Conservation (phyloP, 306 rosid species). For the Calophaca sinica region DNA sequence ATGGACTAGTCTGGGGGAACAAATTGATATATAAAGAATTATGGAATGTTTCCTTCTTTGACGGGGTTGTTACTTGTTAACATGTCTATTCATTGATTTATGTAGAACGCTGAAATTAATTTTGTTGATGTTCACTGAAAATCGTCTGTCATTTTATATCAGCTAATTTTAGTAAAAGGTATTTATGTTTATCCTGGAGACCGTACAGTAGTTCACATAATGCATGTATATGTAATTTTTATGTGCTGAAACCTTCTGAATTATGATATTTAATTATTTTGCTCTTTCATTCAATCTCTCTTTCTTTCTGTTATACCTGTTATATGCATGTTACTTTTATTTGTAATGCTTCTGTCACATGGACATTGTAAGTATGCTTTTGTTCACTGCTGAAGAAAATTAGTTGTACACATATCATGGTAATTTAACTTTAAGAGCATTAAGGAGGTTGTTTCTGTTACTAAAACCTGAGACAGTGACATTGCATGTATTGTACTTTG, state of each 20-base stretch:
- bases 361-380: conserved; percentile 16
- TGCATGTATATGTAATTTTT: conserved; percentile 7
- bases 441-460: conserved; percentile 21
- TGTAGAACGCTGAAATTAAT: conserved; percentile 8
- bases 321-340: neutral
- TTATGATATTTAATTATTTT: conserved; percentile 6
- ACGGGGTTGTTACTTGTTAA: conserved; percentile 11
- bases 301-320: conserved; percentile 26
- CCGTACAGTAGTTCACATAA: neutral
- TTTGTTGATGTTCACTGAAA: neutral
- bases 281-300: neutral
- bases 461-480: neutral
- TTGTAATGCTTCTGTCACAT: conserved; percentile 11
- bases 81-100: conserved; percentile 13
- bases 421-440: conserved; percentile 5
- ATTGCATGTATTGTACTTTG: conserved; percentile 20
- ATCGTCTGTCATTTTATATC: neutral
- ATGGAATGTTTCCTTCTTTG: conserved; percentile 12
- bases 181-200: neutral
- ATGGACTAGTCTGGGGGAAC: conserved; percentile 17
- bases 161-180: neutral
- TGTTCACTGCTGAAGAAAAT: neutral
- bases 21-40: conserved; percentile 16
- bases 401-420: neutral
- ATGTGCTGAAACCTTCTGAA: conserved; percentile 34